A percentile compares a stretch with the other conserved stretches of the same genome.
Evolutionary conservation across 257 asterid species (phyloP).

Genomic region (Salvia miltiorrhiza): DNA sequence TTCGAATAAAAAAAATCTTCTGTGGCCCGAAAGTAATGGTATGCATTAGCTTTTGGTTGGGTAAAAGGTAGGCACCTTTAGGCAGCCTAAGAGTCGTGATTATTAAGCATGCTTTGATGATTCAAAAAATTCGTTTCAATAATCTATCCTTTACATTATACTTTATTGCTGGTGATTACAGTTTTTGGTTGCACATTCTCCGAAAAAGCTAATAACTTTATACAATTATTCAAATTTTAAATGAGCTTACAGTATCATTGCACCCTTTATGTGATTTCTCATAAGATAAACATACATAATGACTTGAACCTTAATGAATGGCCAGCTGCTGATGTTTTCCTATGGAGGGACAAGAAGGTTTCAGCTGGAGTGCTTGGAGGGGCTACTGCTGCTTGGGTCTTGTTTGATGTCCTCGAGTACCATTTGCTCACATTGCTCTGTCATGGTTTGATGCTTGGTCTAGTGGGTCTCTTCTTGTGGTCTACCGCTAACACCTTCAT

Average conservation of each 20-base stretch:
- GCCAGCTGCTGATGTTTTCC: conserved; percentile 79
- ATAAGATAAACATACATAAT: neutral
- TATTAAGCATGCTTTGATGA: neutral
- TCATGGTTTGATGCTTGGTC: conserved; percentile 54
- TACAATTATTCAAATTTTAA: neutral
- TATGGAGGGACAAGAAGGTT: conserved; percentile 87
- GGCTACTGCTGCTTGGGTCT: conserved; percentile 71
- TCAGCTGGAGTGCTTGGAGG: conserved; percentile 76
- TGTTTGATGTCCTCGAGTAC: conserved; percentile 78
- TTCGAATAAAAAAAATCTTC: neutral
- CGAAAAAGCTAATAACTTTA: neutral
- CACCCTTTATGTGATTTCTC: neutral
- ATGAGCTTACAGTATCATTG: neutral
- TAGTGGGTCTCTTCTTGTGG: conserved; percentile 65
- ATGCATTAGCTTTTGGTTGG: conserved; percentile 1
- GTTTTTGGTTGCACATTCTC: neutral
- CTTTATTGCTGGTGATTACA: neutral
- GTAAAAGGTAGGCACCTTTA: neutral
- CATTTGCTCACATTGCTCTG: conserved; percentile 64
- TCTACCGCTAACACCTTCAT: conserved; percentile 63
- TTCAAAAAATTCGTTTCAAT: neutral
- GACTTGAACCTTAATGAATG: conserved; percentile 7
- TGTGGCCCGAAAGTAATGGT: neutral
- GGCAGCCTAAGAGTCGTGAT: neutral
- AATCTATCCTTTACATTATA: neutral